These are phyloP conservation scores for Viola odorata DNA, from an alignment of 345 rosid species.

Conservation along the genomic window DNA sequence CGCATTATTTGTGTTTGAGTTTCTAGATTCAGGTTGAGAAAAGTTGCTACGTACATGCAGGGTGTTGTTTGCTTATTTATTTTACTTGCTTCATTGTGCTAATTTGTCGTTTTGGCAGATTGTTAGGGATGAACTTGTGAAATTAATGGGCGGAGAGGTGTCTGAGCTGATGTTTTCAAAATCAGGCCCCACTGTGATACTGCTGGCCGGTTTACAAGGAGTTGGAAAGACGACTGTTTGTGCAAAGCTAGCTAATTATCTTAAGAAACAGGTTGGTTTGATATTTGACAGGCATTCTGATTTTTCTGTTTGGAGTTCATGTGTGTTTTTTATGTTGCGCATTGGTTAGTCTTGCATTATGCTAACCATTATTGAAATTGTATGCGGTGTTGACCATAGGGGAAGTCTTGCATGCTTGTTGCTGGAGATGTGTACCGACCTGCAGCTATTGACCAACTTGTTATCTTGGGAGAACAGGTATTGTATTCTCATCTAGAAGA, in stretches of 20 bases:
- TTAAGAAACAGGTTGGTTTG: slow-evolving; percentile 72
- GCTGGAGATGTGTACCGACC: slow-evolving; percentile 99
- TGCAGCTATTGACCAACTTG: slow-evolving; percentile 97
- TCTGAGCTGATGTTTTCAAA: slow-evolving; percentile 82
- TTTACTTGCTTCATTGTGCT: not conserved
- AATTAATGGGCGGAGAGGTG: slow-evolving; percentile 97
- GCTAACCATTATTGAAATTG: slow-evolving; percentile 14
- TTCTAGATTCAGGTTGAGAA: not conserved
- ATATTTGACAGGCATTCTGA: not conserved
- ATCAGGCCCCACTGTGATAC: slow-evolving; percentile 73
- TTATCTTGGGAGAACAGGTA: slow-evolving; percentile 93
- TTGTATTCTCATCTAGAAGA: slow-evolving; percentile 15
- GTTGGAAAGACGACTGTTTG: slow-evolving; percentile 98
- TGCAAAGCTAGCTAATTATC: slow-evolving; percentile 85
- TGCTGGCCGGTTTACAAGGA: slow-evolving; percentile 96
- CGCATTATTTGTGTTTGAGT: not conserved
- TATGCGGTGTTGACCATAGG: slow-evolving; percentile 35
- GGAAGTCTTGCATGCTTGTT: slow-evolving; percentile 89
- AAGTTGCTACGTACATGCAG: not conserved
- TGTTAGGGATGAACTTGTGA: slow-evolving; percentile 85
- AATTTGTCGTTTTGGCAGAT: slow-evolving; percentile 38
- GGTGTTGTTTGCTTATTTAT: no score
- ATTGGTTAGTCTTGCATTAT: not conserved
- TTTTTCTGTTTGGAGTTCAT: not conserved
- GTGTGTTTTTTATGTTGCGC: not conserved